Base-by-base conservation (phyloP, 495 filamentous ascomycete genomes). In the Penicillium simplicissimum region DNA sequence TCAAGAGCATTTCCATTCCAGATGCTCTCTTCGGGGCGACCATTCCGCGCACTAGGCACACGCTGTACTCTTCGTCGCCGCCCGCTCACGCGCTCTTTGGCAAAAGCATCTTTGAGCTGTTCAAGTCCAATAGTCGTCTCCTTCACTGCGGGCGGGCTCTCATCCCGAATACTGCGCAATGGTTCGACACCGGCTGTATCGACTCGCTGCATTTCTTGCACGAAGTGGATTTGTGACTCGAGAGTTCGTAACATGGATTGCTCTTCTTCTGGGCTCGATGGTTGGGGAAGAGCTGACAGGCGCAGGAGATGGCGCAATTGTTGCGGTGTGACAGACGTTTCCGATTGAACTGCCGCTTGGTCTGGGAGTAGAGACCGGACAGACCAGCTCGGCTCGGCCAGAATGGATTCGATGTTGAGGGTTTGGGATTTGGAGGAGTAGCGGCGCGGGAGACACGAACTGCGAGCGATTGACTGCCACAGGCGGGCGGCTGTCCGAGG, bases 171-270 rank as follows among this genome's bases (percentile, higher is more conserved):
- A 55, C 85, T 85, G 42, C 83, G 79, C 35, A 98, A 71, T 0
- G 95, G 93, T 52, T 84, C 77, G 1, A 97, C 80, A 2, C 81
- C 87, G 0, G 75, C 71, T 1, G 92, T 93, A 76, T 94, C 82
- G 6, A 97, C 87, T n/a, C 73, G 75, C 63, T 95, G 93, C 34
- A 98, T 88, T 56, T 89, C 85, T 57, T 82, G 84, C 40, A 98
- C 92, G 67, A 99, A 98, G 67, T 91, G 88, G 0, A 99, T 83
- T 66, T 99, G 95, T 10, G 91, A 86, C 45, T 87, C 80, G 8
- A 99, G 82, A 0, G 89, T 91, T 19, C 82, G 63, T 6, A 95
- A 77, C 85, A 96, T 90, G 9, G 76, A 65, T 0, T 74, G 55
- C 65, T 91, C 86, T 65, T 88, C 84, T 33, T 77, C 81, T 8